These are phyloP conservation scores for Ascodesmis nigricans DNA, from an alignment of 495 filamentous ascomycete species.

Conservation along the genomic window DNA sequence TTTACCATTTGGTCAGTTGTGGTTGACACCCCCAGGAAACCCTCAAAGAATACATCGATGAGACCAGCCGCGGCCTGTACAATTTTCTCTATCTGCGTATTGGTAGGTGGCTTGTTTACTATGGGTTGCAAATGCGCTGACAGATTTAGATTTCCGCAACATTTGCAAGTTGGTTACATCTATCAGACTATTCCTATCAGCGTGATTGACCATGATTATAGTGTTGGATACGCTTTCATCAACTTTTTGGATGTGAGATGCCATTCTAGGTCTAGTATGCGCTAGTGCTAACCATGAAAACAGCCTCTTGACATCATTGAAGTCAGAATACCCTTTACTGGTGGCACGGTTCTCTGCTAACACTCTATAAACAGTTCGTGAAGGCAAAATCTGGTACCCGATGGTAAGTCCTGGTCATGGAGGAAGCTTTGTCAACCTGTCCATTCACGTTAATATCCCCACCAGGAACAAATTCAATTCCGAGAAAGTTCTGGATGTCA, in stretches of 20 bases:
- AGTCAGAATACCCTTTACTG: constrained; percentile 28
- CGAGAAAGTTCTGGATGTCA: constrained; percentile 71
- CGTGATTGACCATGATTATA: constrained; percentile 24
- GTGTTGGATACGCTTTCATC: constrained; percentile 95
- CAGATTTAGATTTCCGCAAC: constrained; percentile 49
- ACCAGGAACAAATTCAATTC: constrained; percentile 59
- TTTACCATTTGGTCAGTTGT: neutral
- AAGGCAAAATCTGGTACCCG: constrained; percentile 42
- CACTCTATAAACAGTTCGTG: constrained; percentile 67
- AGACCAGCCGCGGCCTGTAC: constrained; percentile 56
- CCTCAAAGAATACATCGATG: constrained; percentile 58
- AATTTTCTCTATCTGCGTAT: constrained; percentile 94
- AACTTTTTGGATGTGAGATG: constrained; percentile 63
- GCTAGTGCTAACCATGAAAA: constrained; percentile 19
- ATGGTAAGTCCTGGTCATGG: constrained; percentile 42
- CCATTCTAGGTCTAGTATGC: neutral
- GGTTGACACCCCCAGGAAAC: constrained; percentile 26
- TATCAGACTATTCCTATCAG: neutral
- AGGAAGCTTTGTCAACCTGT: too few species aligned
- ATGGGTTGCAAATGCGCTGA: constrained; percentile 5
- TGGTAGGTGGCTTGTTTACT: constrained; percentile 25
- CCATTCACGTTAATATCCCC: too few species aligned
- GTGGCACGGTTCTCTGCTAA: too few species aligned
- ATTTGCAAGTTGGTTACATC: constrained; percentile 60
- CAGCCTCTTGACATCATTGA: constrained; percentile 52